Percentiles rank a stretch among this genome's conserved stretches.
phyloP scores from a whole-genome alignment of 2,329 filamentous ascomycete genomes.

The Paecilomyces dactylethromorphus region DNA sequence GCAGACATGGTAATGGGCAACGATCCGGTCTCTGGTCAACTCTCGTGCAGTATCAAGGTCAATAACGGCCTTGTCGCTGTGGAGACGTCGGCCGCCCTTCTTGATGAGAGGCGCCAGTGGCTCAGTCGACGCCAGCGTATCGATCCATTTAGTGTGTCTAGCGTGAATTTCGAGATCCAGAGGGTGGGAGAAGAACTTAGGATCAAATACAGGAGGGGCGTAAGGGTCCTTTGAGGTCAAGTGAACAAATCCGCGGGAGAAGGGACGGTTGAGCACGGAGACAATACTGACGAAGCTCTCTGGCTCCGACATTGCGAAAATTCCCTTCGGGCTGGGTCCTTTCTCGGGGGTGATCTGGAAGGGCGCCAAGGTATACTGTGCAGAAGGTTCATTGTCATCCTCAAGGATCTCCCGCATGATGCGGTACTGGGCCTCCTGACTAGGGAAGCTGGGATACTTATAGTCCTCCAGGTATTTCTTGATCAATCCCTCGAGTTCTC shows the following conservation, averaged over 20 bases:
- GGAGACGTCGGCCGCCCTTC: slow-evolving; percentile 15
- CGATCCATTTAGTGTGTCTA: slow-evolving; percentile 26
- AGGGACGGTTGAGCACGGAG: slow-evolving; percentile 19
- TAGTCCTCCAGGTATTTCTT: background rate
- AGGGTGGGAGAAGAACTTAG: slow-evolving; percentile 38
- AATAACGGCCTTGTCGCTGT: slow-evolving; percentile 1
- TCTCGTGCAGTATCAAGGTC: background rate
- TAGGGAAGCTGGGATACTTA: background rate
- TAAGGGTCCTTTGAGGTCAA: slow-evolving; percentile 30
- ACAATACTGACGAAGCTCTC: slow-evolving; percentile 21
- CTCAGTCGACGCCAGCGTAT: slow-evolving; percentile 21
- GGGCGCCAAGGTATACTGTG: background rate
- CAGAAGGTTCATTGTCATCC: background rate
- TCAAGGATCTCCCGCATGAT: background rate
- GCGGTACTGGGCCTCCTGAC: background rate
- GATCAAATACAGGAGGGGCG: slow-evolving; percentile 34
- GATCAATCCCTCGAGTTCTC: background rate
- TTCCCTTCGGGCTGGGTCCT: slow-evolving; percentile 7
- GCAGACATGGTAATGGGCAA: slow-evolving; percentile 7
- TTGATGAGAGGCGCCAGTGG: slow-evolving; percentile 28
- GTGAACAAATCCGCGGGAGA: slow-evolving; percentile 30
- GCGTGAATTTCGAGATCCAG: slow-evolving; percentile 37
- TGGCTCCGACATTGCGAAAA: slow-evolving; percentile 10
- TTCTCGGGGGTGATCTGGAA: background rate
- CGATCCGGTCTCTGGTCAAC: background rate